Evolutionary conservation across 2,329 filamentous ascomycete genomes (phyloP).

Genomic region (Ophiostoma quercus): DNA sequence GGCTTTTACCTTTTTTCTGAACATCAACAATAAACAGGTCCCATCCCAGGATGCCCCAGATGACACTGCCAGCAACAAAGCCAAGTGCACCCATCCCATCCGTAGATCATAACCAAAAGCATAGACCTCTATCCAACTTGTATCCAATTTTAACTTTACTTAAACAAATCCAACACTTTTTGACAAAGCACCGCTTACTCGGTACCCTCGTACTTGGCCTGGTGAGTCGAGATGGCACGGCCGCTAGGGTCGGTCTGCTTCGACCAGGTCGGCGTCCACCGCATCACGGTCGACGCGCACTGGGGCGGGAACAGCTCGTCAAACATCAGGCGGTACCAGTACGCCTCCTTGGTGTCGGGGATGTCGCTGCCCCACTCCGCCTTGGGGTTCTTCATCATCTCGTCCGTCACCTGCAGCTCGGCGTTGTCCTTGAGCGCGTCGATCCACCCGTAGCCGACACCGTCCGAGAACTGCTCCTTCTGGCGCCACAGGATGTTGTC

Average conservation of each 20-base stretch:
- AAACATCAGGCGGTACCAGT: constrained; percentile 98
- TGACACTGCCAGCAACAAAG: background rate
- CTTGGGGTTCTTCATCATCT: constrained; percentile 98
- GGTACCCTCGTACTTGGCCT: constrained; percentile 62
- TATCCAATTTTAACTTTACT: background rate
- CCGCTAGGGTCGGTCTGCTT: constrained; percentile 94
- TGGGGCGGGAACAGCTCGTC: constrained; percentile 95
- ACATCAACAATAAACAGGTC: constrained; percentile 5
- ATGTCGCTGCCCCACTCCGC: constrained; percentile 90
- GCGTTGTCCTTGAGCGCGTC: constrained; percentile 94
- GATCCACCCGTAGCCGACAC: constrained; percentile 98
- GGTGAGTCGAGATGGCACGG: constrained; percentile 71
- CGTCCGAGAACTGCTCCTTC: constrained; percentile 99
- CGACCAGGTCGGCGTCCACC: constrained; percentile 97
- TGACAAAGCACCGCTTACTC: constrained; percentile 15
- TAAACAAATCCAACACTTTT: constrained; percentile 3
- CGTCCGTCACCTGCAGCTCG: constrained; percentile 82
- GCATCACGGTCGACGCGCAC: constrained; percentile 88
- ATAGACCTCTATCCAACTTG: background rate
- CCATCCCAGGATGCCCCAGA: background rate
- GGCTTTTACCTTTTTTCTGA: constrained; percentile 11
- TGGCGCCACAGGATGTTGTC: constrained; percentile 95
- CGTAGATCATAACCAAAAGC: constrained; percentile 8
- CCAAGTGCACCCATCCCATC: background rate
- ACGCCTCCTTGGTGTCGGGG: constrained; percentile 95